Evolutionary conservation across 495 filamentous ascomycete genomes (phyloP).

Genomic region (Neurospora pannonica): DNA sequence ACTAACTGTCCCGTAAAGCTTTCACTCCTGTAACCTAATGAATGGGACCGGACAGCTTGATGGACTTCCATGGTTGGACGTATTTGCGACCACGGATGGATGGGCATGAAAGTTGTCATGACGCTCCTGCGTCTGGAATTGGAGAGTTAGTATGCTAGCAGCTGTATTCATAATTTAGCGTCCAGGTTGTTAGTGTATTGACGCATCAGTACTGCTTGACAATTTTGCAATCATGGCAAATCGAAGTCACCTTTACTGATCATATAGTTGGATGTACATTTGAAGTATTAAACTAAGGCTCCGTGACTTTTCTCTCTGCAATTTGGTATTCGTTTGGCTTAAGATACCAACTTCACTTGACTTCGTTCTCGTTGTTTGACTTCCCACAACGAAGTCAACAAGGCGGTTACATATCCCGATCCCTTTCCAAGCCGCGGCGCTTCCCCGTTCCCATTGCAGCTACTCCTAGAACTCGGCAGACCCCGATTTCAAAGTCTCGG

Average conservation of each 20-base stretch:
- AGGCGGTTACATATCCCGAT: not conserved
- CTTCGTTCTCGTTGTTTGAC: not conserved
- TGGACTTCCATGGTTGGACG: not conserved
- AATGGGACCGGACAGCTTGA: not conserved
- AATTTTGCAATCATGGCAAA: not conserved
- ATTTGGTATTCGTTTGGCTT: too few species aligned
- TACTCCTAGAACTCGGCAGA: not conserved
- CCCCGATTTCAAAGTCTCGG: not conserved
- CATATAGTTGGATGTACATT: not conserved
- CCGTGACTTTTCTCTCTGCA: not conserved
- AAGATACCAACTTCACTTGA: not conserved
- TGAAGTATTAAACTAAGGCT: not conserved
- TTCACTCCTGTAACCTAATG: not conserved
- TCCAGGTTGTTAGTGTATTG: not conserved
- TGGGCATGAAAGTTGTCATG: not conserved
- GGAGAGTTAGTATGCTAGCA: not conserved
- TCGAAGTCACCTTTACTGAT: too few species aligned
- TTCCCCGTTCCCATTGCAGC: not conserved
- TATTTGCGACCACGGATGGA: not conserved
- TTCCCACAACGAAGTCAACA: not conserved
- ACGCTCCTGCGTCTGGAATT: not conserved
- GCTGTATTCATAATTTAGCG: fast-evolving
- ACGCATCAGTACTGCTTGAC: not conserved
- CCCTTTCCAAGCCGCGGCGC: not conserved
- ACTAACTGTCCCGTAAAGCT: too few species aligned